Evolutionary conservation across 2,329 filamentous ascomycete genomes (phyloP).

Genomic region (Dactylellina parvicollis): DNA sequence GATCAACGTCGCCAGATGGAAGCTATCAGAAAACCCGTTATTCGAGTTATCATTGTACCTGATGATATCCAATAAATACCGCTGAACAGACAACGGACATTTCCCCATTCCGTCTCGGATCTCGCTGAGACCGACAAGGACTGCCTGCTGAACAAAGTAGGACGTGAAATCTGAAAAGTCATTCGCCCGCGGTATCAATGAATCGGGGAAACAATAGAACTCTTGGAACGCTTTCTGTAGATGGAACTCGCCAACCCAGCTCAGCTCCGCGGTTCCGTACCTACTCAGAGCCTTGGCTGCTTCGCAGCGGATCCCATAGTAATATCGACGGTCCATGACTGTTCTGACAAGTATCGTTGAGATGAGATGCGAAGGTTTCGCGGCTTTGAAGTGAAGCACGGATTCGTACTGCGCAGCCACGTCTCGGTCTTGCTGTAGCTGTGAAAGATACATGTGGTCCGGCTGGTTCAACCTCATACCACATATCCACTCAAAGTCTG

Average conservation of each 20-base stretch:
- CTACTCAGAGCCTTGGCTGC: constrained; percentile 79
- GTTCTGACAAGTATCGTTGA: constrained; percentile 91
- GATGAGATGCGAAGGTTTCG: constrained; percentile 75
- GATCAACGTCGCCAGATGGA: constrained; percentile 86
- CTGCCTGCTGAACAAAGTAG: constrained; percentile 85
- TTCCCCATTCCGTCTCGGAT: constrained; percentile 79
- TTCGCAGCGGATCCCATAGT: constrained; percentile 87
- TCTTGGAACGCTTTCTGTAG: constrained; percentile 86
- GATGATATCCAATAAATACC: constrained; percentile 87
- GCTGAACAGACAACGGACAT: constrained; percentile 80
- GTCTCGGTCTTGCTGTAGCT: constrained; percentile 95
- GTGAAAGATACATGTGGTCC: constrained; percentile 96
- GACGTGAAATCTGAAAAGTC: constrained; percentile 87
- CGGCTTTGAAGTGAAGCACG: constrained; percentile 72
- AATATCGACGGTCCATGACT: constrained; percentile 89
- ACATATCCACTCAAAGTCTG: constrained; percentile 97
- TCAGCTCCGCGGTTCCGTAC: constrained; percentile 75
- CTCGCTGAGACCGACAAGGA: constrained; percentile 80
- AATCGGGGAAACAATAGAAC: constrained; percentile 83
- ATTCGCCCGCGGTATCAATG: constrained; percentile 83
- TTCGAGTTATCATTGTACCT: constrained; percentile 94
- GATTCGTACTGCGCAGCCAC: constrained; percentile 85
- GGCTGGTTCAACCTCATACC: constrained; percentile 84
- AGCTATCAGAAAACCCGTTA: constrained; percentile 86
- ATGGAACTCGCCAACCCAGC: constrained; percentile 83